Evolutionary conservation across 2,329 filamentous ascomycete genomes (phyloP), one percentile per base, ranked within the genome.

Genomic region (Exophiala spinifera): DNA sequence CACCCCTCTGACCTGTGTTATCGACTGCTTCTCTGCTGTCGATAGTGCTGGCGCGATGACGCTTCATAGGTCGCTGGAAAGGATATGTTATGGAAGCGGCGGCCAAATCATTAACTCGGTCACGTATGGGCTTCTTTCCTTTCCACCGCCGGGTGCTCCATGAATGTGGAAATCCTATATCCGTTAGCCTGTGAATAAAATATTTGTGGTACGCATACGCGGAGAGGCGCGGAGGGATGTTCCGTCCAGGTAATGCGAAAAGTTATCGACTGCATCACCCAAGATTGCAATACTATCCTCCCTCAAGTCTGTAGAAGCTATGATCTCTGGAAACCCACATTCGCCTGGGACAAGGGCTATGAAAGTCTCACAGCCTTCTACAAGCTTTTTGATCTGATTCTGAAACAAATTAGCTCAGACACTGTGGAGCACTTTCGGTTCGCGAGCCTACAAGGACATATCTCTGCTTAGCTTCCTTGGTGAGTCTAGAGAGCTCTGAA

Each of bases 1-100:
- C 64, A 56, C 66, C 64, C n/a, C 64, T 64, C n/a, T 64, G 64
- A 49, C 36, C 47, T n/a, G 48, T 48, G 42, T 46, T 51, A 17
- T 43, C 46, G 23, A 31, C 48, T 14, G 25, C 15, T 17, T 49
- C 48, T 33, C 44, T 28, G 13, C 34, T 19, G 39, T 44, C 43
- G 8, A 37, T 46, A n/a, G 53, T 52, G 31, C 49, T 51, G 3
- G 56, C 55, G 17, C 54, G 53, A 31, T 54, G 58, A 21, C 56
- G 58, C 44, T 56, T 61, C 3, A 31, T 25, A 7, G 53, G 51
- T 11, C 53, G 43, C 28, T 53, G 56, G 21, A 52, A 48, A n/a
- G 51, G 31, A 31, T 53, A 57, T 5, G 49, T 50, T 13, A 61
- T 54, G 2, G 58, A 56, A 36, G 56, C 56, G 17, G 40, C 34